Evolutionary conservation across 1,139 yeast genomes (phyloP).

Genomic region (Suhomyces maxii): DNA sequence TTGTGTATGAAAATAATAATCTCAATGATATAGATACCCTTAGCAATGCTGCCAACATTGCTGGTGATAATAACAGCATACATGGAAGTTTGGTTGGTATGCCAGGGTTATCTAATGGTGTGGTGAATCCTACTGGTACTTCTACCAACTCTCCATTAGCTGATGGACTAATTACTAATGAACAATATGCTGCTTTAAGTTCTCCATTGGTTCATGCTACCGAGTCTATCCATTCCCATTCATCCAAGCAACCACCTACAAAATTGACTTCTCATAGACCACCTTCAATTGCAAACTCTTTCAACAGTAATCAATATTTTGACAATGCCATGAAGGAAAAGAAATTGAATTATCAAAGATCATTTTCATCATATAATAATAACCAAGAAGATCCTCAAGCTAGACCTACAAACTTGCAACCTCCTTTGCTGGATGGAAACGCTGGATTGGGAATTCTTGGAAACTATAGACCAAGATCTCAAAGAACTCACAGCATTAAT

Average conservation of each 20-base stretch:
- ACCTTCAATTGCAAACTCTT: slow-evolving; percentile 22
- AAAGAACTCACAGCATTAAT: slow-evolving; percentile 16
- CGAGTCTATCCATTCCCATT: slow-evolving; percentile 17
- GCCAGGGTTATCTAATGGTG: slow-evolving; percentile 3
- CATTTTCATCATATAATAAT: slow-evolving; percentile 16
- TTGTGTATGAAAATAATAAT: slow-evolving; percentile 74
- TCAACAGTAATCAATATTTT: slow-evolving; percentile 22
- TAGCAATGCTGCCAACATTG: slow-evolving; percentile 10
- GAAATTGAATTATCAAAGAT: slow-evolving; percentile 14
- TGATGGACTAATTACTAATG: slow-evolving; percentile 6
- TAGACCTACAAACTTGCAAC: slow-evolving; percentile 7
- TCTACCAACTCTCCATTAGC: slow-evolving; percentile 6
- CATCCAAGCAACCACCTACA: slow-evolving; percentile 11
- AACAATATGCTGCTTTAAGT: slow-evolving; percentile 6
- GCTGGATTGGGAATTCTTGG: slow-evolving; percentile 14
- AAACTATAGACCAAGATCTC: slow-evolving; percentile 10
- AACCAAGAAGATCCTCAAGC: slow-evolving; percentile 11
- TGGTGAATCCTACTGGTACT: slow-evolving; percentile 8
- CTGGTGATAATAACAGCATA: slow-evolving; percentile 13
- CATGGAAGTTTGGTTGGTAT: slow-evolving; percentile 13
- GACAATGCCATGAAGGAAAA: slow-evolving; percentile 20
- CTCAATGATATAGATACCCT: slow-evolving; percentile 21
- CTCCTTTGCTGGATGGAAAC: slow-evolving; percentile 7
- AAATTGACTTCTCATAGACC: slow-evolving; percentile 8
- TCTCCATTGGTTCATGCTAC: slow-evolving; percentile 6